Evolutionary conservation across 768 basidiomycete species (phyloP).

Genomic region (Cantharellus cinnabarinus): DNA sequence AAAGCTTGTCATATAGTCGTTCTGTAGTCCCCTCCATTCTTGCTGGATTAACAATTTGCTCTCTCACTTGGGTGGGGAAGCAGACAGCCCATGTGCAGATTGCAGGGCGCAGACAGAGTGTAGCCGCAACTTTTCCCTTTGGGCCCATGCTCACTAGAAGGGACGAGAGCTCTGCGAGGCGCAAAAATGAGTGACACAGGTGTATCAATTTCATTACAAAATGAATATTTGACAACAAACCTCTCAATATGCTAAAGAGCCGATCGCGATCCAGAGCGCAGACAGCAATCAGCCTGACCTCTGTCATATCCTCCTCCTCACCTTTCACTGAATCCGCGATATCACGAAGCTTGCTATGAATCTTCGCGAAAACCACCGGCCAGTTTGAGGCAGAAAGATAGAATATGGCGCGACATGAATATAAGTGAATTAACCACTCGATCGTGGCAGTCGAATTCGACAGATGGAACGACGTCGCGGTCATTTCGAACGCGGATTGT

Average conservation of each 20-base stretch:
- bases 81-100: conserved; percentile 83
- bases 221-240: conserved; percentile 18
- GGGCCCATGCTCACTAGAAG: conserved; percentile 64
- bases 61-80: conserved; percentile 60
- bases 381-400: conserved; percentile 80
- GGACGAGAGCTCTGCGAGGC: conserved; percentile 48
- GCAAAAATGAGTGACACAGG: background rate
- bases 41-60: conserved; percentile 39
- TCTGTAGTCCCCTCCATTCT: conserved; percentile 66
- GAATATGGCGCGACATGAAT: conserved; percentile 57
- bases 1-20: conserved; percentile 65
- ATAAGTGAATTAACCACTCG: conserved; percentile 7
- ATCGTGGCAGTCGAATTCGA: conserved; percentile 6
- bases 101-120: conserved; percentile 50
- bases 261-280: conserved; percentile 50
- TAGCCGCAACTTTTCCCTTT: conserved; percentile 50
- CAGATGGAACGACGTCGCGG: background rate
- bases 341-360: conserved; percentile 46
- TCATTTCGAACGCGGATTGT: background rate
- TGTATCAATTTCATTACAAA: background rate
- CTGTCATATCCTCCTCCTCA: conserved; percentile 43
- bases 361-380: conserved; percentile 48
- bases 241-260: conserved; percentile 50
- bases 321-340: conserved; percentile 30
- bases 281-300: conserved; percentile 60